Percentiles rank a stretch among this genome's conserved stretches.
Conservation (phyloP, 2,329 filamentous ascomycete species). For the Ceratocystis papillata region DNA sequence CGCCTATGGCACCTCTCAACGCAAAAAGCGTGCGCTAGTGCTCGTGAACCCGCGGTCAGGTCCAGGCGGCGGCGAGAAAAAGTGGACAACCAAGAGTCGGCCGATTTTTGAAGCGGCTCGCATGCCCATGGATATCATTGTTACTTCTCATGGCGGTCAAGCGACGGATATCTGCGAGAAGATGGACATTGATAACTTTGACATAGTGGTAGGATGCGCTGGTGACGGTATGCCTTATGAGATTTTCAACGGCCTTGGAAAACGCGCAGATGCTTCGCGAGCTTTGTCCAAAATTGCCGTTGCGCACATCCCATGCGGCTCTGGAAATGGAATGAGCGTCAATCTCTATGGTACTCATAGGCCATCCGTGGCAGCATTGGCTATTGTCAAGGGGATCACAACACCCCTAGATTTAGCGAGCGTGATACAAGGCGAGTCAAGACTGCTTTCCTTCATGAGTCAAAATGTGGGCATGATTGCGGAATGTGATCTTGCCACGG, state of each 20-base stretch:
- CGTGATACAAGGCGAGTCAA: slow-evolving; percentile 66
- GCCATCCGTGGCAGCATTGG: slow-evolving; percentile 64
- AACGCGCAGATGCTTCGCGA: slow-evolving; percentile 59
- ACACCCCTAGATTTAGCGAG: slow-evolving; percentile 78
- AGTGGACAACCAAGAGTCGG: slow-evolving; percentile 64
- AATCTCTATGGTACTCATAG: slow-evolving; percentile 76
- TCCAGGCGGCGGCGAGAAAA: slow-evolving; percentile 60
- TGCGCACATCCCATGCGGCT: slow-evolving; percentile 80
- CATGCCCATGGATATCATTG: slow-evolving; percentile 63
- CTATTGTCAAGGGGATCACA: slow-evolving; percentile 76
- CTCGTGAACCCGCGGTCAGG: slow-evolving; percentile 87
- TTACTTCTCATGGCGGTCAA: slow-evolving; percentile 62
- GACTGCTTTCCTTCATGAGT: slow-evolving; percentile 77
- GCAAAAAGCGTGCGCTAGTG: slow-evolving; percentile 69
- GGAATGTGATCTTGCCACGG: slow-evolving; percentile 80
- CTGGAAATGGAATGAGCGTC: slow-evolving; percentile 85
- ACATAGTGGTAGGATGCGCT: slow-evolving; percentile 79
- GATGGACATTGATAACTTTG: slow-evolving; percentile 67
- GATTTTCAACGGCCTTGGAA: slow-evolving; percentile 84
- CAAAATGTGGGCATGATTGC: slow-evolving; percentile 84
- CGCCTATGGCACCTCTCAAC: slow-evolving; percentile 59
- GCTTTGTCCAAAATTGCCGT: slow-evolving; percentile 71
- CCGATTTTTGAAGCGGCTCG: slow-evolving; percentile 74
- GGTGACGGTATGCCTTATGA: slow-evolving; percentile 88
- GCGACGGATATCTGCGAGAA: slow-evolving; percentile 64